phyloP scores from a whole-genome alignment of 768 basidiomycete species.

The Phylloporus rhodoxanthus region DNA sequence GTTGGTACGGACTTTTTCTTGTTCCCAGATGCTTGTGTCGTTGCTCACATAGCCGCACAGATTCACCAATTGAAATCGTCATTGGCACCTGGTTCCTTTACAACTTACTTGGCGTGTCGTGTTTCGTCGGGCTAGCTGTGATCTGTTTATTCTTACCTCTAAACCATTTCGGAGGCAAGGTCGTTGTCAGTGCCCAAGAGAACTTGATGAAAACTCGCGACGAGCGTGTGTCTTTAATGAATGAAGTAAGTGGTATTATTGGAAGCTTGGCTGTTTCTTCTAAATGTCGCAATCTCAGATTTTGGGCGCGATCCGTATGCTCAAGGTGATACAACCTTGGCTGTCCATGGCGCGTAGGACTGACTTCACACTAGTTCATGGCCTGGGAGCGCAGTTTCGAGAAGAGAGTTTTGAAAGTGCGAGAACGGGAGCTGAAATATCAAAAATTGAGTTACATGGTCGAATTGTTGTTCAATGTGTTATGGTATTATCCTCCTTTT shows the following conservation, averaged over 20 bases:
- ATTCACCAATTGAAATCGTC: constrained; percentile 72
- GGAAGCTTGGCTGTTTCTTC: background rate
- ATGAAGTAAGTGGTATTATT: constrained; percentile 45
- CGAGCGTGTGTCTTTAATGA: constrained; percentile 87
- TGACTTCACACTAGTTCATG: constrained; percentile 61
- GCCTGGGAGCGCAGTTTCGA: constrained; percentile 93
- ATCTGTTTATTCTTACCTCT: constrained; percentile 68
- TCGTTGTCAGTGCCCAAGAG: constrained; percentile 73
- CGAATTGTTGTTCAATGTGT: constrained; percentile 58
- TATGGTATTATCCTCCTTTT: constrained; percentile 38
- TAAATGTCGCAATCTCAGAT: constrained; percentile 37
- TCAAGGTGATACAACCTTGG: constrained; percentile 44
- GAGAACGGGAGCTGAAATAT: constrained; percentile 76
- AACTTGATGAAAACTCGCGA: constrained; percentile 90
- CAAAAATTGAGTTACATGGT: constrained; percentile 85
- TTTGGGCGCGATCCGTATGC: constrained; percentile 84
- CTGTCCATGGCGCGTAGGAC: background rate
- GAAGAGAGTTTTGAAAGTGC: constrained; percentile 59
- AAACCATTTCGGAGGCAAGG: constrained; percentile 79
- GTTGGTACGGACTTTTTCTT: constrained; percentile 43
- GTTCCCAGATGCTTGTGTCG: background rate
- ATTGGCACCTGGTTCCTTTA: constrained; percentile 76
- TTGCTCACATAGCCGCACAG: constrained; percentile 29
- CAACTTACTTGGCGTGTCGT: constrained; percentile 70
- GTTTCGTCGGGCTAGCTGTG: constrained; percentile 71